Evolutionary conservation across 768 basidiomycete genomes (phyloP), one percentile per base, ranked within the genome.

Genomic region (Pleurotus tuber-regium): DNA sequence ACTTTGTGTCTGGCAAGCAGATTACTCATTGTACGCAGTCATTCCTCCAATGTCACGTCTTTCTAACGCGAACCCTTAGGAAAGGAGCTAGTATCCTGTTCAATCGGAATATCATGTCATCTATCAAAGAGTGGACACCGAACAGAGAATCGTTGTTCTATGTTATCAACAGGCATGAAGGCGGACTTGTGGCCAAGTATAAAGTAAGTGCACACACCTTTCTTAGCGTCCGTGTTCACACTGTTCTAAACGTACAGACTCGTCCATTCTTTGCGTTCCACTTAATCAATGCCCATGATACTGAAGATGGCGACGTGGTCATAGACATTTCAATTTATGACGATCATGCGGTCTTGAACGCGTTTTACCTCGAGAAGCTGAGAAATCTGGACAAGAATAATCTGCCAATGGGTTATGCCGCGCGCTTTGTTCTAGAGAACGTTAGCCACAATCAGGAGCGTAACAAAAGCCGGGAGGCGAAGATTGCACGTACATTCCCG

Each of bases 231-330:
- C 16, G 7, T 33, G 4, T 19, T 8, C 36, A 19, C 26, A 25
- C 23, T 4, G 18, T 24, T 19, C 21, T n/a, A 23, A 18, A 40
- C 33, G 16, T 24, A 18, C 14, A 61, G 57, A 56, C 62, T 18
- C 61, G 63, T 40, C 63, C 70, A 0, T 74, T 73, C 60, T 74
- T 73, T 57, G 63, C 59, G 50, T 74, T 74, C 60, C 72, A 74
- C 50, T 54, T 60, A 23, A 12, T 73, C 53, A 74, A 74, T n/a
- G 67, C 73, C 0, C 74, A 66, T 65, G 72, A 73, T 33, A 61
- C 66, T 38, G 51, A 61, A 18, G 54, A 55, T 3, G 63, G 64
- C 25, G 58, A 61, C 28, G 59, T 73, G 42, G 18, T 69, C 29
- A 64, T 72, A 16, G 70, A 74, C 55, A 58, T 74, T 29, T 60